phyloP scores from a whole-genome alignment of 2,329 filamentous ascomycete genomes.

The Exophiala xenobiotica region DNA sequence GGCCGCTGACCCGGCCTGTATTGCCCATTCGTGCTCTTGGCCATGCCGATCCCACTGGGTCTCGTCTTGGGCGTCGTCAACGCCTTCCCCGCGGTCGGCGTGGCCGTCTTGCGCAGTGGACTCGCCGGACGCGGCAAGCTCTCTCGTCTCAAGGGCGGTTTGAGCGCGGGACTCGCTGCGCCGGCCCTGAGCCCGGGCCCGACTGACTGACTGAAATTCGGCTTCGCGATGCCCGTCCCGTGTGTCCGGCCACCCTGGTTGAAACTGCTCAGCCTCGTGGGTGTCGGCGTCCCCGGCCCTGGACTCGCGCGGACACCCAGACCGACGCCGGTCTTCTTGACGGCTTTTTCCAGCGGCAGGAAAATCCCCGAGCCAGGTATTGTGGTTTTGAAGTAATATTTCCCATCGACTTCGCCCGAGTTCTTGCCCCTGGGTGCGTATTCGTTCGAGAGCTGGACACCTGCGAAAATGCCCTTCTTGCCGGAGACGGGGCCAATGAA shows the following conservation, averaged over 20 bases:
- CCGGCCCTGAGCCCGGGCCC: constrained; percentile 61
- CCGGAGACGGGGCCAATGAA: constrained; percentile 85
- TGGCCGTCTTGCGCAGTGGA: constrained; percentile 68
- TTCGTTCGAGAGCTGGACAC: constrained; percentile 81
- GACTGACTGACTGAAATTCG: constrained; percentile 86
- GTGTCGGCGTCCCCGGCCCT: constrained; percentile 53
- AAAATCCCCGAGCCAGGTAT: constrained; percentile 87
- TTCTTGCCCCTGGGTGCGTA: constrained; percentile 88
- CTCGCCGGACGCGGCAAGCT: constrained; percentile 89
- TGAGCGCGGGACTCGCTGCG: constrained; percentile 69
- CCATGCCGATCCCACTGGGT: constrained; percentile 27
- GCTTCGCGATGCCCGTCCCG: constrained; percentile 55
- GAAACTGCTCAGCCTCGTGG: constrained; percentile 58
- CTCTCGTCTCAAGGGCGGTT: constrained; percentile 63
- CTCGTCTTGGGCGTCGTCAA: constrained; percentile 29
- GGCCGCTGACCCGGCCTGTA: constrained; percentile 59
- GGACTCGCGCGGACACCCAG: constrained; percentile 21
- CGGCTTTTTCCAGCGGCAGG: constrained; percentile 78
- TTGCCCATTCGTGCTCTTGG: constrained; percentile 56
- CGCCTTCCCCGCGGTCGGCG: constrained; percentile 27
- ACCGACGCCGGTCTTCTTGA: constrained; percentile 57
- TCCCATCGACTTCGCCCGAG: constrained; percentile 88
- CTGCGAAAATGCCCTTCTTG: constrained; percentile 88
- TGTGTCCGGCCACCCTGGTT: constrained; percentile 51
- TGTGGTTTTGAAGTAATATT: constrained; percentile 76